Base-by-base conservation (phyloP, 208 protist species). In the Crithidia thermophila region DNA sequence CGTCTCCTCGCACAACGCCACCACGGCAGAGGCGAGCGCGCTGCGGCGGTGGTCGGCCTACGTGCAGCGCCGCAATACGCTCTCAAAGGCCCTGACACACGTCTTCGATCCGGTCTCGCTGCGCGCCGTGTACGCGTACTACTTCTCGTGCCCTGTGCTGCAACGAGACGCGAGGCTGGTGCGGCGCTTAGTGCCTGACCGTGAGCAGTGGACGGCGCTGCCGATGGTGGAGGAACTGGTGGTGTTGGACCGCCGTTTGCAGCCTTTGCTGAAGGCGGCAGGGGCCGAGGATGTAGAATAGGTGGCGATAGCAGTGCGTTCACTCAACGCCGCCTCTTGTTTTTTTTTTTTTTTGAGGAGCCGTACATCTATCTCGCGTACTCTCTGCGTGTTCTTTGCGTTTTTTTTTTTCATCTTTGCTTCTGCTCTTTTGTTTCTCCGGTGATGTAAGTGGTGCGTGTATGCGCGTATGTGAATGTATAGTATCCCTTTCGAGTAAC, bases 141-240 rank as follows among this genome's bases (percentile, higher is more conserved):
- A 92, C 74, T 69, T 72, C 21, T 57, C 68, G 14, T 75, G 78
- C 30, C 66, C 82, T 18, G 23, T 93, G 28, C 47, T 86, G 9
- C 70, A 87, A 50, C 79, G 90, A 2, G 83, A 92, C 57, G 68
- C 78, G 30, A 18, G 46, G 8, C 67, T 76, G 10, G 84, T 95
- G 61, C 77, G 80, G 47, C 67, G 79, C 4, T 72, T 87, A 31
- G 87, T 93, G 47, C 90, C 90, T 21, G 60, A 84, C 64, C 79
- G 87, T 23, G 18, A n/a, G 27, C 57, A 64, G 51, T 95, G 90
- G 87, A n/a, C 63, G 42, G 72, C 81, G 56, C 73, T 95, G 33
- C 90, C 90, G 25, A 14, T 80, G 23, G 73, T 95, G 25, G 87
- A 93, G 52, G 83, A 90, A 59, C 34, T 95, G 67, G 83, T 89